phyloP scores from a whole-genome alignment of 257 asterid genomes.

The Ajuga chamaepitys region DNA sequence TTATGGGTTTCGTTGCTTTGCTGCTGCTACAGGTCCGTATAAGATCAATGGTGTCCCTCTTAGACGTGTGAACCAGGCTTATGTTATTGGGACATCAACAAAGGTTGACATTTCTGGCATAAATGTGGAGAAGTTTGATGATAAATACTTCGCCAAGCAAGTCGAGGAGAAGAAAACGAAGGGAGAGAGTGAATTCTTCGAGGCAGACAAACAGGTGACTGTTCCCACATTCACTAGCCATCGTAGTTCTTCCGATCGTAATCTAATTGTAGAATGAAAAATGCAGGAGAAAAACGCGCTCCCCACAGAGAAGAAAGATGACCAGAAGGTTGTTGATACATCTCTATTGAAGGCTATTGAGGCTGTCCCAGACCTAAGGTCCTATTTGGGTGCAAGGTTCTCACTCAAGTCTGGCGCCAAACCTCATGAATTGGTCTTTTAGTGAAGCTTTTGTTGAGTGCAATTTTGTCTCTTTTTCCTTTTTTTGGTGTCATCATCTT shows the following conservation, averaged over 20 bases:
- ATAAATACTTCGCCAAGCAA: constrained; percentile 34
- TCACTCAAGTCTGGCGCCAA: constrained; percentile 60
- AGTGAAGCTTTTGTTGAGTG: constrained; percentile 4
- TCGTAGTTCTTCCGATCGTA: neutral
- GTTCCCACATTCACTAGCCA: neutral
- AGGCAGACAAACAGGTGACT: constrained; percentile 32
- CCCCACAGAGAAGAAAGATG: constrained; percentile 45
- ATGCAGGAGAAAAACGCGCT: constrained; percentile 34
- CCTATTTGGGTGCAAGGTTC: constrained; percentile 60
- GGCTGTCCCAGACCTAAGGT: constrained; percentile 40
- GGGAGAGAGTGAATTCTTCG: constrained; percentile 35
- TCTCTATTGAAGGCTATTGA: constrained; percentile 51
- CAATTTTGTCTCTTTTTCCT: too few species aligned
- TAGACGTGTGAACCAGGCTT: constrained; percentile 45
- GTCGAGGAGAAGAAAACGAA: constrained; percentile 31
- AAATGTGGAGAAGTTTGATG: constrained; percentile 30
- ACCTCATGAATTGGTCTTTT: constrained; percentile 57
- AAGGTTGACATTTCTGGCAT: constrained; percentile 37
- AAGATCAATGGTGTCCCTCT: constrained; percentile 46
- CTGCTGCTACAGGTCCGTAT: constrained; percentile 31
- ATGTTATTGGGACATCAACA: constrained; percentile 39
- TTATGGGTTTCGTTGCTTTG: neutral
- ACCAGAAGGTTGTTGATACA: constrained; percentile 52
- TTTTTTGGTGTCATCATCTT: constrained; percentile 2
- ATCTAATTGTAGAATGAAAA: neutral